Percentiles rank a stretch among this genome's conserved stretches.
Conservation (phyloP, 1,139 yeast species). For the Zygosaccharomyces pseudobailii region DNA sequence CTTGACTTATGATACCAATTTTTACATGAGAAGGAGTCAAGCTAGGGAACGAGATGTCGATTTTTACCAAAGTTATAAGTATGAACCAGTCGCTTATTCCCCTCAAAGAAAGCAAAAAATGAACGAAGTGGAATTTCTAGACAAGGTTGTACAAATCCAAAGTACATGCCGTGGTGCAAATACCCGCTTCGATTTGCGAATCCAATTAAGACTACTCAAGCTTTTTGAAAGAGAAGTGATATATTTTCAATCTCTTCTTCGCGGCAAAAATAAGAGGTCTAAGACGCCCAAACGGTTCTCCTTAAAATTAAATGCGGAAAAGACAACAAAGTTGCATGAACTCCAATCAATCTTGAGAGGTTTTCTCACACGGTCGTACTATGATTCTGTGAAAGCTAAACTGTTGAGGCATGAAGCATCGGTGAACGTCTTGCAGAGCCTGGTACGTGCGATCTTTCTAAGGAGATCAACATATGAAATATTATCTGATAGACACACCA, state of each 20-base stretch:
- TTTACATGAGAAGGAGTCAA: conserved; percentile 29
- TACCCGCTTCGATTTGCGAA: conserved; percentile 57
- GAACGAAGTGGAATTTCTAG: conserved; percentile 35
- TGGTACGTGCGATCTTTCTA: conserved; percentile 49
- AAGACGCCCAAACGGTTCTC: conserved; percentile 2
- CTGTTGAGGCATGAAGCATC: conserved; percentile 14
- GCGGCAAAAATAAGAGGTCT: conserved; percentile 30
- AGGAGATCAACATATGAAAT: conserved; percentile 38
- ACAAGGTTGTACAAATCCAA: conserved; percentile 44
- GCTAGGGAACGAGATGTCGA: conserved; percentile 23
- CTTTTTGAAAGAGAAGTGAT: conserved; percentile 32
- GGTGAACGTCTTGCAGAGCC: conserved; percentile 40
- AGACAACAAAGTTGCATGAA: not conserved
- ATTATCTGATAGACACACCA: conserved; percentile 16
- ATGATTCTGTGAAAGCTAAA: conserved; percentile 14
- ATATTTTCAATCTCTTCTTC: conserved; percentile 35
- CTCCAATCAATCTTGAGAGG: conserved; percentile 40
- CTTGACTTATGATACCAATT: conserved; percentile 28
- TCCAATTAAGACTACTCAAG: conserved; percentile 39
- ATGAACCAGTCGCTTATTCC: conserved; percentile 29
- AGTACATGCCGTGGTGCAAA: conserved; percentile 63
- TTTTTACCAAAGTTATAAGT: conserved; percentile 24
- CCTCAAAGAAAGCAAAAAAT: conserved; percentile 34
- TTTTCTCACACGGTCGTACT: conserved; percentile 22
- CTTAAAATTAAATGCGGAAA: not conserved